Conservation (phyloP, 1,139 yeast genomes). For the Yamadazyma dendronema region DNA sequence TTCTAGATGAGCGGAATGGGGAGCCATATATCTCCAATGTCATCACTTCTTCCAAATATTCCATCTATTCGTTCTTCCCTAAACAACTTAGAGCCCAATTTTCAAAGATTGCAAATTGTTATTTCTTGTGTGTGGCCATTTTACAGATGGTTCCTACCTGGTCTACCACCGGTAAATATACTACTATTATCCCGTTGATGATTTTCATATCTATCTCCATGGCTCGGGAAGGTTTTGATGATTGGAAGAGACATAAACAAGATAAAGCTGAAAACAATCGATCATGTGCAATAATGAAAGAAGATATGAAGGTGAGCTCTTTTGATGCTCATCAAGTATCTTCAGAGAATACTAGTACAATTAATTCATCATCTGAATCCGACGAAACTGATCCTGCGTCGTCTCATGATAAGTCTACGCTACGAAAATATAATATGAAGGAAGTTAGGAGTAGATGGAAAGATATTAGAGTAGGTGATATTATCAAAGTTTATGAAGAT, state of each 20-base stretch:
- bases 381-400: conserved; percentile 9
- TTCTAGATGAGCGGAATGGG: conserved; percentile 68
- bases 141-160: conserved; percentile 95
- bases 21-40: conserved; percentile 63
- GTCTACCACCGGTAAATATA: conserved; percentile 97
- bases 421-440: conserved; percentile 34
- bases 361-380: neutral
- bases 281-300: conserved; percentile 40
- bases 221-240: conserved; percentile 91
- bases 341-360: conserved; percentile 33
- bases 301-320: conserved; percentile 24
- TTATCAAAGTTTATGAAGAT: conserved; percentile 67
- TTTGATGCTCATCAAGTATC: conserved; percentile 40
- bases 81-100: conserved; percentile 88
- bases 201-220: conserved; percentile 90
- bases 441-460: conserved; percentile 59
- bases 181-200: conserved; percentile 85
- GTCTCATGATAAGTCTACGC: conserved; percentile 13
- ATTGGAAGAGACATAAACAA: conserved; percentile 79
- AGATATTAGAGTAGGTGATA: conserved; percentile 79
- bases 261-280: conserved; percentile 85
- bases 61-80: conserved; percentile 78
- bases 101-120: conserved; percentile 85
- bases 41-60: conserved; percentile 86
- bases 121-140: conserved; percentile 83